Evolutionary conservation across 352 stramenopile genomes (phyloP).

Genomic region (Thraustochytrium sp.): DNA sequence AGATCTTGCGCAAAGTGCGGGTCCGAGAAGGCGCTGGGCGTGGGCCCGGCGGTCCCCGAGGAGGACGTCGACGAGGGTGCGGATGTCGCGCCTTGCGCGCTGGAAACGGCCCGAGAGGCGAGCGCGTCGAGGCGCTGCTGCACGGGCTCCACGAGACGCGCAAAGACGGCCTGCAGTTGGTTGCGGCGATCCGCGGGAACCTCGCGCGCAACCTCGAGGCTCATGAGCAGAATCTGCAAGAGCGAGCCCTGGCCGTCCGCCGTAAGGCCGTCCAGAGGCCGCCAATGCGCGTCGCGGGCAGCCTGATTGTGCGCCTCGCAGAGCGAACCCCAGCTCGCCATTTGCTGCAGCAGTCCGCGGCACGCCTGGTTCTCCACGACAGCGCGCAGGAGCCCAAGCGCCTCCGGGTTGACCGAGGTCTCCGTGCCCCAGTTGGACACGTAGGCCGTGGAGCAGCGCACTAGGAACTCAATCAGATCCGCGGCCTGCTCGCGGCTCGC

Average conservation of each 20-base stretch:
- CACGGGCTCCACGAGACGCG: slow-evolving; percentile 6
- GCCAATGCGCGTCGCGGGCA: not conserved
- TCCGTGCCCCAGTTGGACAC: slow-evolving; percentile 30
- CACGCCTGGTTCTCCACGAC: not conserved
- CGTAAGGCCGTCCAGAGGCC: not conserved
- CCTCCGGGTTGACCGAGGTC: not conserved
- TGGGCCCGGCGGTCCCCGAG: not conserved
- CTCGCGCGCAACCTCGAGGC: not conserved
- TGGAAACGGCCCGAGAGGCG: not conserved
- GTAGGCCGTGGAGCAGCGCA: not conserved
- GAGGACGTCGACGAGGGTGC: too few relatives aligned
- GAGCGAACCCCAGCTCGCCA: not conserved
- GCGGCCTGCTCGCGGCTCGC: not conserved
- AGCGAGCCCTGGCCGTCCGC: not conserved
- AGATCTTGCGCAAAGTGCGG: slow-evolving; percentile 1
- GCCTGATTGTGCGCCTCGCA: slow-evolving; percentile 8
- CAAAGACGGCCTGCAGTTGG: not conserved
- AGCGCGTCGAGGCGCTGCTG: not conserved
- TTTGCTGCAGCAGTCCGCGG: not conserved
- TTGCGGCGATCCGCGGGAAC: not conserved
- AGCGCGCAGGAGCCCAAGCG: not conserved
- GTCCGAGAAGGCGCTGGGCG: not conserved
- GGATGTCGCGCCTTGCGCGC: not conserved
- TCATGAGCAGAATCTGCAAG: slow-evolving; percentile 3
- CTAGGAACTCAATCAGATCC: slow-evolving; percentile 6